These are phyloP conservation scores for Colletotrichum lupini DNA, from an alignment of 2,329 filamentous ascomycete genomes.

Conservation along the genomic window DNA sequence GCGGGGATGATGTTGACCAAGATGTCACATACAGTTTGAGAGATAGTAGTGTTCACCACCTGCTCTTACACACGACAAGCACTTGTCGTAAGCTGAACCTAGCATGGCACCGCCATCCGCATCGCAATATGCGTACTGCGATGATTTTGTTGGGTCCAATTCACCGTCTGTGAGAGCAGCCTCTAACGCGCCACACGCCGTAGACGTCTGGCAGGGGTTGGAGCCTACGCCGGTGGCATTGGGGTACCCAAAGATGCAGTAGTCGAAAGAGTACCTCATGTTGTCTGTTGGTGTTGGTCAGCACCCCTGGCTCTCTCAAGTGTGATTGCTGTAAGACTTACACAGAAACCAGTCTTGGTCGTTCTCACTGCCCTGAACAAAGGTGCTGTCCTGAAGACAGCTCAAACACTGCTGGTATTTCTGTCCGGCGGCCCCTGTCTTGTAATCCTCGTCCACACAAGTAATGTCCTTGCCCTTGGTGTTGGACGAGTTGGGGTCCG, in stretches of 20 bases:
- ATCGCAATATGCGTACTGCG: slow-evolving; percentile 59
- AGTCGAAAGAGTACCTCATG: slow-evolving; percentile 61
- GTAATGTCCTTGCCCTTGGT: slow-evolving; percentile 58
- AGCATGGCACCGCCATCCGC: slow-evolving; percentile 51
- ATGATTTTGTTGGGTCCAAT: slow-evolving; percentile 44
- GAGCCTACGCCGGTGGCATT: slow-evolving; percentile 57
- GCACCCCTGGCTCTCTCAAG: not conserved
- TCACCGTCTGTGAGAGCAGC: slow-evolving; percentile 53
- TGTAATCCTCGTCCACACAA: slow-evolving; percentile 59
- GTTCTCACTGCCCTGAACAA: slow-evolving; percentile 57
- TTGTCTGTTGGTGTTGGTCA: slow-evolving; percentile 56
- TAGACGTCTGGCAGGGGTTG: slow-evolving; percentile 61
- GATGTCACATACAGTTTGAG: slow-evolving; percentile 57
- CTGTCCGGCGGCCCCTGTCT: slow-evolving; percentile 49
- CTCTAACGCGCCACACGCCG: slow-evolving; percentile 60
- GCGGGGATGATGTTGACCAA: not conserved
- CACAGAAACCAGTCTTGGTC: slow-evolving; percentile 68
- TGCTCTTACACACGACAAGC: slow-evolving; percentile 58
- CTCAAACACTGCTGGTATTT: slow-evolving; percentile 62
- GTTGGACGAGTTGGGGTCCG: slow-evolving; percentile 58
- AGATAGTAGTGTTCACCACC: slow-evolving; percentile 55
- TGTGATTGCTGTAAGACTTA: slow-evolving; percentile 46
- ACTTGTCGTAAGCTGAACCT: slow-evolving; percentile 49
- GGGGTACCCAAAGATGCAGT: slow-evolving; percentile 64
- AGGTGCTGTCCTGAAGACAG: slow-evolving; percentile 64